These are phyloP conservation scores for Lentinula guzmanii DNA, from an alignment of 768 basidiomycete genomes.

Conservation along the genomic window DNA sequence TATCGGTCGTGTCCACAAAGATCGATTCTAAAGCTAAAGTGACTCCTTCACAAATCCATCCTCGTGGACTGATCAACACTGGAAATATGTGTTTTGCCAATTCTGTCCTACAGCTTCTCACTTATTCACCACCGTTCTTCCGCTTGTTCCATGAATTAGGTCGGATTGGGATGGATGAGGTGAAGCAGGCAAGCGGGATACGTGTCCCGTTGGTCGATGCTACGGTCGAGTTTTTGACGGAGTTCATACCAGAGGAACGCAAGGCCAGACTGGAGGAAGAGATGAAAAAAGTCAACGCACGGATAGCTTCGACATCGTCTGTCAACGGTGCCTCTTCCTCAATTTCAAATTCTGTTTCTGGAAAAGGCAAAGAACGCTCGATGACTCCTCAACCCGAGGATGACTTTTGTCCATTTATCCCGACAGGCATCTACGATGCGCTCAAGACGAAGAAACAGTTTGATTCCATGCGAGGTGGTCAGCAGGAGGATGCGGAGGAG, in stretches of 20 bases:
- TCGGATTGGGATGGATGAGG: conserved; percentile 18
- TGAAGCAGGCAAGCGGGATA: conserved; percentile 15
- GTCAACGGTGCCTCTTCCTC: background rate
- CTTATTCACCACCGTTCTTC: conserved; percentile 87
- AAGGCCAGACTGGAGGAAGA: conserved; percentile 18
- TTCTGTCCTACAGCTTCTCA: conserved; percentile 83
- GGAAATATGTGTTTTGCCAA: conserved; percentile 99
- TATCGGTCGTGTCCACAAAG: conserved; percentile 5
- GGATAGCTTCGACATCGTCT: conserved; percentile 1
- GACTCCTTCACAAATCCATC: conserved; percentile 32
- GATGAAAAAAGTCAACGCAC: conserved; percentile 6
- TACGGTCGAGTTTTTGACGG: conserved; percentile 67
- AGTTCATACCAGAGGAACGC: conserved; percentile 47
- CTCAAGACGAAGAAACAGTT: conserved; percentile 92
- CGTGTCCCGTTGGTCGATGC: conserved; percentile 58
- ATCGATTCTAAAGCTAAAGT: background rate
- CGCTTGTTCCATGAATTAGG: conserved; percentile 70
- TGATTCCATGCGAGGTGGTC: conserved; percentile 89
- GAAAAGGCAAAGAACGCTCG: conserved; percentile 29
- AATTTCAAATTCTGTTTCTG: conserved; percentile 15
- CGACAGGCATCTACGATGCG: conserved; percentile 84
- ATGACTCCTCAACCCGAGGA: conserved; percentile 20
- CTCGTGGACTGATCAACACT: conserved; percentile 85
- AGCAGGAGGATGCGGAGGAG: conserved; percentile 98
- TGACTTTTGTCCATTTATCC: conserved; percentile 71